A percentile compares a stretch with the other conserved stretches of the same genome.
These are phyloP conservation scores for Globisporangium orthogonon DNA, from an alignment of 352 stramenopile species.

Conservation along the genomic window DNA sequence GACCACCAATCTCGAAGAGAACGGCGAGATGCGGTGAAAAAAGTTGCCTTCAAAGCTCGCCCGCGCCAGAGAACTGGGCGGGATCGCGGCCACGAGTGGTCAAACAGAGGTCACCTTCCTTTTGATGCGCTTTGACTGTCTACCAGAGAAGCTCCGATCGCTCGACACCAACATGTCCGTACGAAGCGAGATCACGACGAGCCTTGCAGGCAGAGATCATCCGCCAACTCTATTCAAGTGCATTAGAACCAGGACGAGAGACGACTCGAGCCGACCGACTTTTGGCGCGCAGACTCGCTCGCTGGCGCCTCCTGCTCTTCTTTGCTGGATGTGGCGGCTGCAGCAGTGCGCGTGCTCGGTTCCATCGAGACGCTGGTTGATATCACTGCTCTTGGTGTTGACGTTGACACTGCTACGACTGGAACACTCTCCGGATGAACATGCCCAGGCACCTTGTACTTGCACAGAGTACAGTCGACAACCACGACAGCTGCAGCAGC, in stretches of 20 bases:
- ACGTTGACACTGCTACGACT: not conserved
- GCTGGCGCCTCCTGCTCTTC: not conserved
- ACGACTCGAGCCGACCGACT: not conserved
- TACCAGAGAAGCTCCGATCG: too few species aligned
- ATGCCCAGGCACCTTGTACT: conserved; percentile 56
- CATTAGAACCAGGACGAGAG: conserved; percentile 2
- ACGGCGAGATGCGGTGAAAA: too few species aligned
- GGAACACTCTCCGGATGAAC: conserved; percentile 22
- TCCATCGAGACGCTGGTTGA: not conserved
- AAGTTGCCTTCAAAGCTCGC: too few species aligned
- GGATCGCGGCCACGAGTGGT: too few species aligned
- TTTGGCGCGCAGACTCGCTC: not conserved
- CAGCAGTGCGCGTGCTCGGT: not conserved
- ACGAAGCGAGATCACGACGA: too few species aligned
- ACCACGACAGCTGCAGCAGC: not conserved
- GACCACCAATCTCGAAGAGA: too few species aligned
- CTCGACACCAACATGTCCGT: too few species aligned
- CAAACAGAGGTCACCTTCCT: too few species aligned
- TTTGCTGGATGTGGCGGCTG: not conserved
- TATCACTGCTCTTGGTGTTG: not conserved
- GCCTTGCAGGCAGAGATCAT: too few species aligned
- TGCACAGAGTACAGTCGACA: conserved; percentile 8
- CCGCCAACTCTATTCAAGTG: not conserved
- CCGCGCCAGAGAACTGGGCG: too few species aligned
- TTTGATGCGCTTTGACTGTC: too few species aligned